Evolutionary conservation across 345 rosid species (phyloP), one percentile per base, ranked within the genome.

Genomic region (rapeseed (Brassica napus)): DNA sequence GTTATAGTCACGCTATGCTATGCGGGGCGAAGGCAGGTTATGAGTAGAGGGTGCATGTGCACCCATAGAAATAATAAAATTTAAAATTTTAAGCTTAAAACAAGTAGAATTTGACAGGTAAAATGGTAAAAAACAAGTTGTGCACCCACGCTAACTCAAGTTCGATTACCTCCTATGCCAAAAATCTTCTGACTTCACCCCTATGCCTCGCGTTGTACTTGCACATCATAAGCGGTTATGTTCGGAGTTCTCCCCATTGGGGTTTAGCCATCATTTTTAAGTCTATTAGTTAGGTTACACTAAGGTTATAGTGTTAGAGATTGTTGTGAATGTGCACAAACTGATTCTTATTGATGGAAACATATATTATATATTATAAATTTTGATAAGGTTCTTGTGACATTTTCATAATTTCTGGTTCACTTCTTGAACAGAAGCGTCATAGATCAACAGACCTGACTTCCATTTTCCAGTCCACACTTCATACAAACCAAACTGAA

Each of bases 381-480:
- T 10, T 49, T 9, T 47, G 55, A 16, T 18, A 7, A 16, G 60
- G 23, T 54, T 54, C 23, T 54, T 54, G 59, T 16, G 24, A 54
- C 59, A 18, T 55, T 12, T 58, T 59, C 52, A 18, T 71, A 49
- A 24, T 52, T 21, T 64, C 30, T 73, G 18, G 23, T 11, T 63
- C 71, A 80, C 68, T 73, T 58, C 34, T 77, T 32, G 59, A 60
- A 90, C 83, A 32, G 8, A 18, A 42, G 89, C 97, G 2, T 47
- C 8, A 34, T 90, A 85, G 76, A 92, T 84, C 12, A n/a, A 18
- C 80, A 92, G 76, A 35, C 97, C 97, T 1, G 83, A 82, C 79
- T 92, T 90, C 96, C 92, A 85, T 79, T 78, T 87, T 1, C 96
- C 96, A 11, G 82, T 85, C 95, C 97, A 90, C 5, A 90, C 90